Base-by-base conservation (phyloP, 352 stramenopile species). In the Globisporangium recalcitrans region DNA sequence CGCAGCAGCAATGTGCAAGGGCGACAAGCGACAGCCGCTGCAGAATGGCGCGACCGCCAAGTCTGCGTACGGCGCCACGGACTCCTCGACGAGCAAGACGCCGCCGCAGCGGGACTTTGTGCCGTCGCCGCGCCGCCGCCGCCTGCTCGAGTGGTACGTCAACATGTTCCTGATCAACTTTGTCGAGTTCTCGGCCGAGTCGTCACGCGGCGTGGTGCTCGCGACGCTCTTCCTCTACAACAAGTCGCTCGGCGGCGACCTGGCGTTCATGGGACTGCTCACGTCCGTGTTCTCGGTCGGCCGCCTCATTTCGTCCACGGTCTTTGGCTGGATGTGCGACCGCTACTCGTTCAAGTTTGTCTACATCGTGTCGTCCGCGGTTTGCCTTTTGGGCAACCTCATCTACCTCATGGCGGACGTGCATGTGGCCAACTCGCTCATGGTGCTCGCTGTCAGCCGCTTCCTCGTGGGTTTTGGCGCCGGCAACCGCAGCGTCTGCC, bases 121-220 rank as follows among this genome's bases (percentile, higher is more conserved):
- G 31, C 59, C 60, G 29, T 86, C 77, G 49, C 79, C 77, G 57
- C 73, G 73, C 13, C 57, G 64, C 49, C 60, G 65, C n/a, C 77
- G 79, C 36, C 38, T 80, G n/a, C 63, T 67, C 31, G 68, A 74
- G 60, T 93, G 84, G 84, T 85, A 87, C 63, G 68, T 88, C 58
- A 87, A 91, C 67, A 91, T 93, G 78, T 70, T 71, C 42, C 73
- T 93, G 32, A 75, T 93, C 77, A 91, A 93, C 74, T 88, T 93
- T 64, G 78, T 93, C 62, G 84, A 93, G 62, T 91, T 93, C 63
- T 63, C 84, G 22, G 84, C 82, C 34, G 84, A 93, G 60, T 90
- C 80, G 2, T 90, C 84, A 27, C 78, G 84, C 21, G 84, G 84
- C 52, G 70, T 93, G 29, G 82, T 91, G 66, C 70, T 93, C 62